These are phyloP conservation scores for Exophiala aquamarina DNA, from an alignment of 2,329 filamentous ascomycete genomes.

Conservation along the genomic window DNA sequence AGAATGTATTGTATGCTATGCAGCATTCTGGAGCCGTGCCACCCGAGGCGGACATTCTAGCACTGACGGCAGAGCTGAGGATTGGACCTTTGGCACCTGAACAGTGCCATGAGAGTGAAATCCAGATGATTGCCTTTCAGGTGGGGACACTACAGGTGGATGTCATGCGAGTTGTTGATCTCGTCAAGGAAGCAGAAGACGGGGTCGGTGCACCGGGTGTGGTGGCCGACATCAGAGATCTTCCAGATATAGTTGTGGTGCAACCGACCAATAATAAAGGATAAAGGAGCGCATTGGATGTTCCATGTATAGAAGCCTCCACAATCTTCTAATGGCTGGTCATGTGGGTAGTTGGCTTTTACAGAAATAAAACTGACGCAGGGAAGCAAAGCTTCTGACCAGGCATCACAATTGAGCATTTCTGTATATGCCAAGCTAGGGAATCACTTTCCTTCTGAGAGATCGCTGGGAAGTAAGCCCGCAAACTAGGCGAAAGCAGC, in stretches of 20 bases:
- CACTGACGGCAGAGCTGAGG: slow-evolving; percentile 57
- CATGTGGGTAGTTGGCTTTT: too few species aligned
- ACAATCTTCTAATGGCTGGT: too few species aligned
- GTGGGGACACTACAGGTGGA: slow-evolving; percentile 31
- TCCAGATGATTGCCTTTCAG: slow-evolving; percentile 44
- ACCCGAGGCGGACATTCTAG: slow-evolving; percentile 54
- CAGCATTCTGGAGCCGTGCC: slow-evolving; percentile 45
- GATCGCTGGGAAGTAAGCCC: too few species aligned
- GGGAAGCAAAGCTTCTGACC: too few species aligned
- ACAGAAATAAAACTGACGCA: too few species aligned
- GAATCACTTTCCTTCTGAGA: too few species aligned
- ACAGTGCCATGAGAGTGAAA: slow-evolving; percentile 54
- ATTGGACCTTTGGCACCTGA: slow-evolving; percentile 39
- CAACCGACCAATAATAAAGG: background rate
- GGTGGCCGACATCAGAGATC: slow-evolving; percentile 23
- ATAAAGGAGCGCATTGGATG: too few species aligned
- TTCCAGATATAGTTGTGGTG: slow-evolving; percentile 25
- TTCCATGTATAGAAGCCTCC: too few species aligned
- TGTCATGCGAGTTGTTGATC: slow-evolving; percentile 28
- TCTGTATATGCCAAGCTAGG: too few species aligned
- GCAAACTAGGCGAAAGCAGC: too few species aligned
- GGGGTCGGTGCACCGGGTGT: slow-evolving; percentile 20
- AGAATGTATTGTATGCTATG: slow-evolving; percentile 56
- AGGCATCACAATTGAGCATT: too few species aligned
- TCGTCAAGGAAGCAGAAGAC: slow-evolving; percentile 26